Percentiles rank a stretch among this genome's conserved stretches.
These are phyloP conservation scores for Mycena latifolia DNA, from an alignment of 768 basidiomycete genomes.

Conservation along the genomic window DNA sequence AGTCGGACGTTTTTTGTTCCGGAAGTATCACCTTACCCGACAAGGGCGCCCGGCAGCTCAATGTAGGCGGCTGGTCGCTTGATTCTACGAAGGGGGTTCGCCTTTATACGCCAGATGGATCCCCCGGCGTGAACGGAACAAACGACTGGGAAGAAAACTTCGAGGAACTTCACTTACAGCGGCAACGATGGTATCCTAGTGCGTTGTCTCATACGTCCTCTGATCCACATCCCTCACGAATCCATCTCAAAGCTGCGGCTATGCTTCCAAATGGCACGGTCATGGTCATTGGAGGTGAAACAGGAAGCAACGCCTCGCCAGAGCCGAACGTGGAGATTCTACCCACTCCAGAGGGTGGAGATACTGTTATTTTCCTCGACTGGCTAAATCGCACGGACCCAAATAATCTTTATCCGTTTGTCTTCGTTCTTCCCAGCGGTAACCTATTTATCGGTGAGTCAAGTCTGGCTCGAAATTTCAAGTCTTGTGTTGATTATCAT, in stretches of 20 bases:
- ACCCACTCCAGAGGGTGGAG: slow-evolving; percentile 74
- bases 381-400: slow-evolving; percentile 82
- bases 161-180: slow-evolving; percentile 67
- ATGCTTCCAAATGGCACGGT: slow-evolving; percentile 81
- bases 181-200: slow-evolving; percentile 49
- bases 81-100: slow-evolving; percentile 81
- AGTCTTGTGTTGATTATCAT: background rate
- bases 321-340: slow-evolving; percentile 80
- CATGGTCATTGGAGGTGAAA: slow-evolving; percentile 67
- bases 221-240: background rate
- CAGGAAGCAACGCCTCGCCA: slow-evolving; percentile 74
- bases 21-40: slow-evolving; percentile 82
- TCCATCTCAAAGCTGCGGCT: slow-evolving; percentile 63
- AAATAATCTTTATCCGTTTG: slow-evolving; percentile 85
- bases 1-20: slow-evolving; percentile 86
- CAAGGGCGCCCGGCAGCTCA: slow-evolving; percentile 73
- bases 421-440: slow-evolving; percentile 77
- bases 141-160: slow-evolving; percentile 86
- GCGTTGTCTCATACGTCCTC: slow-evolving; percentile 23
- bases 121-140: slow-evolving; percentile 75
- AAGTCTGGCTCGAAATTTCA: background rate
- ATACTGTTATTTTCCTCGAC: slow-evolving; percentile 70
- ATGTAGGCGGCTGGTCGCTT: slow-evolving; percentile 79
- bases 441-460: slow-evolving; percentile 76
- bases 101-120: slow-evolving; percentile 79